Evolutionary conservation across 2,329 filamentous ascomycete genomes (phyloP), one percentile per base, ranked within the genome.

Genomic region (Orbilia ellipsospora): DNA sequence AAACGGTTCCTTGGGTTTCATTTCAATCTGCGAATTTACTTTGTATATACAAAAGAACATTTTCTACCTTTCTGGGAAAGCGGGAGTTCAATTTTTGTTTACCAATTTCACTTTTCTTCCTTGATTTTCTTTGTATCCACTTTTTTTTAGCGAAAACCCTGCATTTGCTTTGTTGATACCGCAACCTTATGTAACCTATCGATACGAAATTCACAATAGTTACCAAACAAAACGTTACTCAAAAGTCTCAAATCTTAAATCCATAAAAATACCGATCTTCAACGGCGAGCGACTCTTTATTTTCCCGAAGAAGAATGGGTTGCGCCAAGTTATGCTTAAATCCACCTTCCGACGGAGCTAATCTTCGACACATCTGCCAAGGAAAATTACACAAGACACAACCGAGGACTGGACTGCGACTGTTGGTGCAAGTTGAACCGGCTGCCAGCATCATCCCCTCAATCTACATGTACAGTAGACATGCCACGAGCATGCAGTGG

Each of bases 21-120:
- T 23, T 48, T 65, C 40, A 10, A n/a, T 48, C 44, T 48, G 44
- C 44, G 13, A 6, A 48, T 48, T 18, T 48, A 48, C 16, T 18
- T 48, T 74, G 70, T 74, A 74, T 31, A 74, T 74, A 74, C 63
- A 67, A 74, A 67, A 68, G 63, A 67, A 74, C 63, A 59, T 61
- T 54, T 64, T 55, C 63, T 63, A 40, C 56, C 40, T 26, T 68
- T 62, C 54, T 31, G 51, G 70, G 70, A 60, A 73, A 74, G 63
- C 57, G 57, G 70, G 70, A 64, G 63, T 68, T 74, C 20, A 62
- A 36, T 36, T 36, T 36, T 42, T 61, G 56, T 59, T 68, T 63
- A 66, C 61, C 50, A 62, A 65, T 60, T 18, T 36, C 31, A 10
- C 20, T 15, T 60, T 48, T 52, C 31, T 55, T 56, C 16, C 16